These are phyloP conservation scores for Carpinus viminea DNA, from an alignment of 306 rosid genomes.

Conservation along the genomic window DNA sequence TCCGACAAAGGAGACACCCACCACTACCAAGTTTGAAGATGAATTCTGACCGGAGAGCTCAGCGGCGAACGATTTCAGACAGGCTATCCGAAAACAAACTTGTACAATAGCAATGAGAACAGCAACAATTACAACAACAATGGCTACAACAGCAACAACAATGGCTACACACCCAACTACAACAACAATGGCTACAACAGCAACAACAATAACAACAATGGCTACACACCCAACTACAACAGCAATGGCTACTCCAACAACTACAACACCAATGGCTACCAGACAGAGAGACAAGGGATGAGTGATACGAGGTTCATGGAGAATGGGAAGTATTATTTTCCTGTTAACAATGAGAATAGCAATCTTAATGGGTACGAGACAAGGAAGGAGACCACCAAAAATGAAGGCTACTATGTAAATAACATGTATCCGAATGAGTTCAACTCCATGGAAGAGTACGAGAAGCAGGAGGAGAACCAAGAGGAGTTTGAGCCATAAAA, in stretches of 20 bases:
- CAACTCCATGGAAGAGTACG: slow-evolving; percentile 79
- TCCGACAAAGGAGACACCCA: slow-evolving; percentile 32
- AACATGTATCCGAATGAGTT: slow-evolving; percentile 49
- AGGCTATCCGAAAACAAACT: slow-evolving; percentile 31
- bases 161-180: slow-evolving; percentile 4
- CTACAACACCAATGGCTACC: slow-evolving; percentile 26
- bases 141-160: background rate
- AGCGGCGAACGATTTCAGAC: slow-evolving; percentile 31
- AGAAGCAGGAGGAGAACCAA: slow-evolving; percentile 53
- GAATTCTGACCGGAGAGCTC: slow-evolving; percentile 38
- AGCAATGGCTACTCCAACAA: slow-evolving; percentile 21
- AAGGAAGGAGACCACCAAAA: slow-evolving; percentile 36
- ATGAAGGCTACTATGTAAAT: slow-evolving; percentile 33
- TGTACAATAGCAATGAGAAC: slow-evolving; percentile 13
- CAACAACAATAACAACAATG: slow-evolving; percentile 1
- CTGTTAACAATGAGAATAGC: slow-evolving; percentile 31
- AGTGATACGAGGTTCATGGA: slow-evolving; percentile 79
- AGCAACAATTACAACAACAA: slow-evolving; percentile 14
- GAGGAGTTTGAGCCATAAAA: slow-evolving; percentile 48
- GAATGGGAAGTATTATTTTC: slow-evolving; percentile 49
- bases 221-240: slow-evolving; percentile 24
- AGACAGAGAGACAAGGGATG: slow-evolving; percentile 61
- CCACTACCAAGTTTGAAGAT: slow-evolving; percentile 39
- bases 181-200: background rate
- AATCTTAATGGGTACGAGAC: slow-evolving; percentile 35